phyloP scores from a whole-genome alignment of 2,329 filamentous ascomycete genomes.

The Fusarium sp. region DNA sequence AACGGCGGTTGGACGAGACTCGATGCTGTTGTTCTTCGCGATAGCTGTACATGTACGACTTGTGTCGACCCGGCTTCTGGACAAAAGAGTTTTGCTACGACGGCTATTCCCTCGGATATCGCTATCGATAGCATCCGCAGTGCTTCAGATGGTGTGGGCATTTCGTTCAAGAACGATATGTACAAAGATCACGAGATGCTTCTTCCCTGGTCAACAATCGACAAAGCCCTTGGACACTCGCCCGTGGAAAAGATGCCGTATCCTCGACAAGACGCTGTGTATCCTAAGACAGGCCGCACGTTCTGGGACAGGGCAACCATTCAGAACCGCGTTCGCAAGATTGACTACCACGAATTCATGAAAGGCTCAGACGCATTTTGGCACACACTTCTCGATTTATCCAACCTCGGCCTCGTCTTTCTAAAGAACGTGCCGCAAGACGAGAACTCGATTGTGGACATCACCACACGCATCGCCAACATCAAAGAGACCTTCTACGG shows the following conservation, averaged over 20 bases:
- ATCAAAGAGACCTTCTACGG: conserved; percentile 93
- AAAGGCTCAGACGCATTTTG: conserved; percentile 67
- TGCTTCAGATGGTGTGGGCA: conserved; percentile 59
- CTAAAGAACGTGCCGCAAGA: conserved; percentile 79
- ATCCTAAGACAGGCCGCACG: conserved; percentile 51
- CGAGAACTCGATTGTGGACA: conserved; percentile 72
- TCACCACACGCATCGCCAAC: conserved; percentile 80
- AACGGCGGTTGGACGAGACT: conserved; percentile 45
- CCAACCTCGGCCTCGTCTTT: conserved; percentile 79
- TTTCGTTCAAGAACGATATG: conserved; percentile 71
- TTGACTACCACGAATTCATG: conserved; percentile 82
- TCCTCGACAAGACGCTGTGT: conserved; percentile 47
- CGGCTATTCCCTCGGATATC: conserved; percentile 56
- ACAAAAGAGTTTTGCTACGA: conserved; percentile 66
- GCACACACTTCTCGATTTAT: conserved; percentile 72
- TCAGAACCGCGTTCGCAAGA: conserved; percentile 62
- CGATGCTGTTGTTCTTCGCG: conserved; percentile 59
- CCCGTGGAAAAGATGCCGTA: conserved; percentile 41
- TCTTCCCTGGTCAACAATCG: conserved; percentile 55
- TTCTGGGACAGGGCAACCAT: conserved; percentile 60
- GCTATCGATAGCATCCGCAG: conserved; percentile 50
- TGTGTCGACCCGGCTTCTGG: conserved; percentile 71
- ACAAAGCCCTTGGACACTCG: conserved; percentile 49
- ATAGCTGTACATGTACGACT: conserved; percentile 64
- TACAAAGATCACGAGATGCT: conserved; percentile 52